Conservation (phyloP, 148 eudicot genomes). For the Simmondsia chinensis region DNA sequence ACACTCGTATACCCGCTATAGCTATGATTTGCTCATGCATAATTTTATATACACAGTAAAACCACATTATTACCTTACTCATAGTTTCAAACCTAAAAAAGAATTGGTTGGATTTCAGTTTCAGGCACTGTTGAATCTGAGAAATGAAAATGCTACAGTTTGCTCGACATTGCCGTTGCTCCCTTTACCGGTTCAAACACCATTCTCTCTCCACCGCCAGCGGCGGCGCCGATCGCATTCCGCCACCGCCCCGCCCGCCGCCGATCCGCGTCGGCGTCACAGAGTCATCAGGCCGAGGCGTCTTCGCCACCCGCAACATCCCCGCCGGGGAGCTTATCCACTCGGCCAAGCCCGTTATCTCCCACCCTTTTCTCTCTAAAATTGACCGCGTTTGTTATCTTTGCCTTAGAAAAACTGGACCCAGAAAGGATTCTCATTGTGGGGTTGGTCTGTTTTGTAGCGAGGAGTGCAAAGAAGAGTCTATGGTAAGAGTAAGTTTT, state of each 20-base stretch:
- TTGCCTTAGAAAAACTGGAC: constrained; percentile 37
- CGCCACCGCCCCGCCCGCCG: constrained; percentile 59
- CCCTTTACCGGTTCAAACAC: too few relatives aligned
- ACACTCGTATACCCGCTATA: too few relatives aligned
- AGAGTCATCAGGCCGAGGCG: constrained; percentile 70
- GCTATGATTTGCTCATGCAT: too few relatives aligned
- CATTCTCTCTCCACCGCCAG: too few relatives aligned
- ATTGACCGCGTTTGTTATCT: constrained; percentile 45
- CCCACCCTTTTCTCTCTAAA: constrained; percentile 57
- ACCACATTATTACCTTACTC: too few relatives aligned
- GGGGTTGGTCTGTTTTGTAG: constrained; percentile 36
- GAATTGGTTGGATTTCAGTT: too few relatives aligned
- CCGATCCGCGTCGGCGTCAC: constrained; percentile 67
- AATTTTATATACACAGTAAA: too few relatives aligned
- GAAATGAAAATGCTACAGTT: too few relatives aligned
- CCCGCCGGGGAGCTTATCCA: constrained; percentile 72
- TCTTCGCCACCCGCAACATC: constrained; percentile 62
- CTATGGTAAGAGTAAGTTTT: constrained; percentile 31
- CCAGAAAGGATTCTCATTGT: constrained; percentile 4
- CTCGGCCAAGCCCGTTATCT: constrained; percentile 61
- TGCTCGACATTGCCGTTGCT: too few relatives aligned
- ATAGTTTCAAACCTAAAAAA: too few relatives aligned
- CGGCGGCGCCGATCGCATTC: too few relatives aligned
- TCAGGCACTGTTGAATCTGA: too few relatives aligned
- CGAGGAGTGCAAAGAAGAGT: constrained; percentile 41